Evolutionary conservation across 2,329 filamentous ascomycete species (phyloP), one percentile per base, ranked within the genome.

Genomic region (Cordyceps cateniannulata): DNA sequence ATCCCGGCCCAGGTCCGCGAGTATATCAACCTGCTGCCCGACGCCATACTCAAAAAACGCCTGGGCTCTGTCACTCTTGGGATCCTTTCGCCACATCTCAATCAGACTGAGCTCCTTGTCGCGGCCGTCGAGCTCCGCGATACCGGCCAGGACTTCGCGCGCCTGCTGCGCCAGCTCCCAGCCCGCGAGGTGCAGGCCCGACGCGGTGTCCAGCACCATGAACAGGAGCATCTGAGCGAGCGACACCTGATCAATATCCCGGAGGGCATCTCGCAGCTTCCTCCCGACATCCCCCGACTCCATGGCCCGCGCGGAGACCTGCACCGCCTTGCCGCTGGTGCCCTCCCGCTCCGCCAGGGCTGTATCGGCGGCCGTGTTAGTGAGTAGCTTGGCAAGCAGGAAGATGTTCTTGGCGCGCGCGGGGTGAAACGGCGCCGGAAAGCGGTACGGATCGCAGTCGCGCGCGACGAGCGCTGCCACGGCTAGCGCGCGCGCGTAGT

Each of bases 161-260:
- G 81, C 81, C 54, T 76, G 69, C 2, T 66, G 67, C 38, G 77
- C 67, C 2, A 83, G 71, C 27, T 74, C 74, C 77, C 81, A 84
- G 7, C 77, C 76, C 7, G 74, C 70, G 6, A 75, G 74, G 63
- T 80, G 76, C 5, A 73, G 77, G 29, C 69, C 65, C 0, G 76
- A 75, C 1, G 72, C 76, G 50, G 77, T 75, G 32, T 74, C 70
- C 22, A 78, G 64, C 14, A 81, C 73, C 65, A 86, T 74, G 42
- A 77, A 71, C 59, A 85, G 71, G 16, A 85, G 67, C 59, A 79
- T 78, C 65, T 85, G 81, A 63, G 79, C 81, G 54, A 84, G 70
- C 10, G 78, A 80, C 3, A 82, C 75, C 63, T 81, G 81, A 61
- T 85, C 82, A 10, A 81, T 76, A 18, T 75, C 73, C 4, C 69